Evolutionary conservation across 1,284 basidiomycete species (phyloP), one percentile per base, ranked within the genome.

Genomic region (Lignosus rhinocerotis): DNA sequence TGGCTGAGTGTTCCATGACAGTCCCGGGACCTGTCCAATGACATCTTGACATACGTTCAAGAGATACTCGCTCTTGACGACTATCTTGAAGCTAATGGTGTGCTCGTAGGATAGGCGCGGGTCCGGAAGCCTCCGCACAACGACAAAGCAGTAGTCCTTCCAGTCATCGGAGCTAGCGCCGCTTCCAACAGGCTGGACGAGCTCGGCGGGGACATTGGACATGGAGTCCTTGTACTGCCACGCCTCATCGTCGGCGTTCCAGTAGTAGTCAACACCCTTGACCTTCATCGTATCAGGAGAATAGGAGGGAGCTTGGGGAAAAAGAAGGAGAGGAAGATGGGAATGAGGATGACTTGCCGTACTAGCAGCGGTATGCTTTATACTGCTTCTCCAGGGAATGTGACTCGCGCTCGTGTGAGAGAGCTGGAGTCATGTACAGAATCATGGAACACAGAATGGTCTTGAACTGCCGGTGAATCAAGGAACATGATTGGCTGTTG

Each of bases 171-270:
- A 71, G 12, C 73, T 69, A 25, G 47, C 48, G 30, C 36, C 51
- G 45, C 39, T 41, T 9, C 54, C 45, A 11, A 55, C 31, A 6
- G 58, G 56, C 25, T 77, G 76, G 44, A 76, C 54, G 3, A 72
- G 70, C 65, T 83, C 81, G 6, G 80, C 75, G 0, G 74, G 75
- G 46, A 82, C 74, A 55, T 78, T 78, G 2, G 80, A 75, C 57
- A 74, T 79, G 61, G 76, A 81, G 68, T 80, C 81, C 78, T 81
- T 59, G 64, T 84, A 83, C 69, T 80, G 82, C 82, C 81, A 84
- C 21, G 69, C 65, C 64, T 78, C 81, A 30, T 73, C 73, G 80
- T 80, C 81, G 55, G 75, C 71, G 62, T 79, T 81, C 67, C 79
- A 84, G 62, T 82, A 83, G 62, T 80, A 75, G 65, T 84, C 82